These are phyloP conservation scores for Datisca glomerata DNA, from an alignment of 306 rosid species.

Conservation along the genomic window DNA sequence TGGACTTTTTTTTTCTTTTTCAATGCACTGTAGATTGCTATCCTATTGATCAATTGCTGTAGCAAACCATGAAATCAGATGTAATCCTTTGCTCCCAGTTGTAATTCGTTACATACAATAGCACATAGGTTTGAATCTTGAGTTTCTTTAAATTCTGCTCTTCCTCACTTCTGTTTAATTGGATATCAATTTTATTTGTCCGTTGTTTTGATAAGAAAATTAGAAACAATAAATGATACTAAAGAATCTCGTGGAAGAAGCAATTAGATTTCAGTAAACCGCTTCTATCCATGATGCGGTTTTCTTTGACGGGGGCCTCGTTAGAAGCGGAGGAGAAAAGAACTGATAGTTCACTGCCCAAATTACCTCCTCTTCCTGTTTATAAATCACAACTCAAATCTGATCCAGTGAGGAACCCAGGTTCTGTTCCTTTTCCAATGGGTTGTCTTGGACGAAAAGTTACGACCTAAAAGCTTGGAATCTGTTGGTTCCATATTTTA, in stretches of 20 bases:
- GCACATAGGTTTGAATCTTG: constrained; percentile 1
- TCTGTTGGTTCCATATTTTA: constrained; percentile 23
- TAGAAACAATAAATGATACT: constrained; percentile 4
- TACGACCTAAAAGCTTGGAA: constrained; percentile 19
- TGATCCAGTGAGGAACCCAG: neutral
- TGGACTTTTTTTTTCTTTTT: too few species aligned
- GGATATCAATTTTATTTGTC: constrained; percentile 6
- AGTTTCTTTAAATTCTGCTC: constrained; percentile 11
- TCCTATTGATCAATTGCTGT: too few species aligned
- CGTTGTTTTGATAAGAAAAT: neutral
- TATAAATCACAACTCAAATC: neutral
- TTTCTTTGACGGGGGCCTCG: neutral
- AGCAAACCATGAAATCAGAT: too few species aligned
- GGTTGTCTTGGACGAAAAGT: constrained; percentile 20
- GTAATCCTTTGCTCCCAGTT: too few species aligned
- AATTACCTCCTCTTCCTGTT: neutral
- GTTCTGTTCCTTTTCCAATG: neutral
- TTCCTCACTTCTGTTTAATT: constrained; percentile 9
- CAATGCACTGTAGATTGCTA: too few species aligned
- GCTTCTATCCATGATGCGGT: neutral
- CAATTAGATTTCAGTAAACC: neutral
- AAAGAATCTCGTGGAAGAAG: constrained; percentile 1
- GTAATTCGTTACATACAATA: too few species aligned
- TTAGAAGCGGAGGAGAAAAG: neutral
- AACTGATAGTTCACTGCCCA: neutral